Base-by-base conservation (phyloP, 2,329 filamentous ascomycete species). In the Botryosphaeria dothidea region DNA sequence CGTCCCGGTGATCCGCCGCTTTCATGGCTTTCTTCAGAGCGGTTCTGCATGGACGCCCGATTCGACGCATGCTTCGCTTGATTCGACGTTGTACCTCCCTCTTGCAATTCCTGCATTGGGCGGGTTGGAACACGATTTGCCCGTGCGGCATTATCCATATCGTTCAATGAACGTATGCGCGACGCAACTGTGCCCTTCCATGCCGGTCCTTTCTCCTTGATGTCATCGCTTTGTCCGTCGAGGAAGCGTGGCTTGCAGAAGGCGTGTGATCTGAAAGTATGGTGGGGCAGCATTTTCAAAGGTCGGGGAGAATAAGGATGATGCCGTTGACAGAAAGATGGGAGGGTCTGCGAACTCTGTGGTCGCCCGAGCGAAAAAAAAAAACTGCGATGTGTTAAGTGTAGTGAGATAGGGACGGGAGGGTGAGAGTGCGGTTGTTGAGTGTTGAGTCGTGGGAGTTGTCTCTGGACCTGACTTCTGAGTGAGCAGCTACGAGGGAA, bases 151-250 rank as follows among this genome's bases (percentile, higher is more conserved):
- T 48, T 46, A 11, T 58, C 25, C 21, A 36, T 25, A 9, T 65
- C 62, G 23, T 65, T 65, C 21, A 65, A 19, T 2, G 51, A 58
- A 6, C 62, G 62, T n/a, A 65, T 51, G n/a, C 62, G 62, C 29
- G 62, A 65, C 8, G 62, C 62, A 3, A 65, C 62, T 7, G 62
- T 65, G 25, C 62, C 62, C 58, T 58, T 46, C 51, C 51, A 36
- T 8, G 38, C 21, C 2, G 31, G 41, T 6, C 29, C 21, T 19
- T 38, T 51, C 17, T 11, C 45, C 13, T 21, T 21, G 9, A 25
- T 41, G 17, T 56, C 41, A 25, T 65, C 62, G n/a, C 34, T 31
- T n/a, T 58, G 62, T 49, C 62, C 62, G 21, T 65, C 62, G n/a
- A 65, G n/a, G 13, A 23, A 48, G 23, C 45, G 58, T 6, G 43